Percentiles rank a stretch among this genome's conserved stretches.
Conservation (phyloP, 78 protist genomes). For the Dictyostelium firmibasis region DNA sequence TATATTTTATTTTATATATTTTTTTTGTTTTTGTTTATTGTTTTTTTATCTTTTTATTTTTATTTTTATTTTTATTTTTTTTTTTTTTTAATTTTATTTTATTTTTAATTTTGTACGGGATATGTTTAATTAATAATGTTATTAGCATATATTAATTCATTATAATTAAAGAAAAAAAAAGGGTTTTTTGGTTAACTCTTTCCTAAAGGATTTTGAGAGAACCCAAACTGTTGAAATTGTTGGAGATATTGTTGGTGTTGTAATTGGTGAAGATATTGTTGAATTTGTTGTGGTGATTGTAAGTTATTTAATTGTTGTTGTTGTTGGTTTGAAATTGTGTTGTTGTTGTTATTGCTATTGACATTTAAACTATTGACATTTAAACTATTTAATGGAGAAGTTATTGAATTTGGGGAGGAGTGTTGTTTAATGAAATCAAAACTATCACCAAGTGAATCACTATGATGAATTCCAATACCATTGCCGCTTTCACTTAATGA, state of each 20-base stretch:
- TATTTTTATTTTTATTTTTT: too few species aligned
- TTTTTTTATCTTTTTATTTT: neutral
- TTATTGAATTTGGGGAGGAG: neutral
- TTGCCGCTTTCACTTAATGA: neutral
- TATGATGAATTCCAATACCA: neutral
- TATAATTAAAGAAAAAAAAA: neutral
- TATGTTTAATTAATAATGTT: neutral
- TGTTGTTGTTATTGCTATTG: neutral
- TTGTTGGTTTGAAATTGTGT: neutral
- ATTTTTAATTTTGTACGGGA: too few species aligned
- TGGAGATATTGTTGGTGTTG: constrained; percentile 10
- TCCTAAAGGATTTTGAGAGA: constrained; percentile 5
- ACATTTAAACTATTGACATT: neutral
- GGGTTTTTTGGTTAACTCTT: neutral
- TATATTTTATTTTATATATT: neutral
- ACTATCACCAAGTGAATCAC: neutral
- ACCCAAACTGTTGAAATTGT: neutral
- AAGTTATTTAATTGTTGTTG: neutral
- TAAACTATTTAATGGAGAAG: neutral
- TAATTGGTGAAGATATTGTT: constrained; percentile 3
- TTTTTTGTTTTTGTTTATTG: neutral
- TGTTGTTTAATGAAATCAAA: constrained; percentile 6
- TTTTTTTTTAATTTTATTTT: too few species aligned
- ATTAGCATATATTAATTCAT: too few species aligned
- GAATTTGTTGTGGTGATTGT: constrained; percentile 15